Evolutionary conservation across 2,329 filamentous ascomycete species (phyloP).

Genomic region (Calonectria fujianensis): DNA sequence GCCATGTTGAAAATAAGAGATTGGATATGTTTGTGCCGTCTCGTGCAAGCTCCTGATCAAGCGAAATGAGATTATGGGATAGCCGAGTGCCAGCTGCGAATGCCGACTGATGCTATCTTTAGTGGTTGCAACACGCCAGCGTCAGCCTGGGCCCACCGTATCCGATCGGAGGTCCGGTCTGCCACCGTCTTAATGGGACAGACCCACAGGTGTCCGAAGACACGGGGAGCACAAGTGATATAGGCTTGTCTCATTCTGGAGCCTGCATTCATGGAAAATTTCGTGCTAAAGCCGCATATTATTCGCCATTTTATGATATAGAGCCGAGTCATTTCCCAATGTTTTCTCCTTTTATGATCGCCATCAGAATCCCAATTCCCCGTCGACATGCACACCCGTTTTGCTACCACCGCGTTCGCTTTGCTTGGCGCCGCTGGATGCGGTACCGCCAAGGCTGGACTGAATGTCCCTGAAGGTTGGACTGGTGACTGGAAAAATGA

Average conservation of each 20-base stretch:
- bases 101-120: neutral
- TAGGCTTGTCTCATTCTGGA: neutral
- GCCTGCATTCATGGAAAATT: no score
- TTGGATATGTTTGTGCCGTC: neutral
- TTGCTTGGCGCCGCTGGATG: slow-evolving; percentile 12
- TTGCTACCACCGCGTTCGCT: neutral
- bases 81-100: neutral
- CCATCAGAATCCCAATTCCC: neutral
- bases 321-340: neutral
- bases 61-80: neutral
- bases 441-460: slow-evolving; percentile 2
- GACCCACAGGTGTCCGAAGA: neutral
- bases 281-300: neutral
- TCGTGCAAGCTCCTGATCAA: neutral
- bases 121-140: neutral
- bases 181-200: neutral
- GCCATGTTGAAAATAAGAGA: neutral
- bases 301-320: neutral
- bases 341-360: slow-evolving; percentile 17
- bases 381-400: neutral
- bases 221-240: neutral
- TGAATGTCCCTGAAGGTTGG: slow-evolving; percentile 1
- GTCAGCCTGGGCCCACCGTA: neutral
- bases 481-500: slow-evolving; percentile 5
- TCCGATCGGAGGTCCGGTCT: slow-evolving; percentile 14